Conservation (phyloP, 805 yeast species). For the Candida maltosa region DNA sequence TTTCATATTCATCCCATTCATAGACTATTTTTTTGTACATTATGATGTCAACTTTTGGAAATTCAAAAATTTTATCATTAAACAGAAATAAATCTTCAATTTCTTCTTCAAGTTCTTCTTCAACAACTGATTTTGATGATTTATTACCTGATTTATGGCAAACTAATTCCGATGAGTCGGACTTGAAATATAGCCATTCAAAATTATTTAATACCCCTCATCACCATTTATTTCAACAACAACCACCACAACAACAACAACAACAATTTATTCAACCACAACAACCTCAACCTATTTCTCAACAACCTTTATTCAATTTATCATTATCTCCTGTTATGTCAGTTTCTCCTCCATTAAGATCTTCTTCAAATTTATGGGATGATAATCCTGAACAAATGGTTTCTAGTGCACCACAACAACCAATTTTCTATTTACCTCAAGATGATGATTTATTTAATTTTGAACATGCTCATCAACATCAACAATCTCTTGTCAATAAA, state of each 20-base stretch:
- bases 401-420: too few species aligned
- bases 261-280: neutral
- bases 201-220: neutral
- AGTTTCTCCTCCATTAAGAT: neutral
- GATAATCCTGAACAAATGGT: too few species aligned
- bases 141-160: constrained; percentile 18
- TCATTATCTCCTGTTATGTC: too few species aligned
- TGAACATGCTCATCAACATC: constrained; percentile 6
- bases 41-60: neutral
- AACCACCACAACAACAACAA: neutral
- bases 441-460: constrained; percentile 12
- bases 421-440: neutral
- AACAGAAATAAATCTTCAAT: constrained; percentile 2
- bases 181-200: neutral
- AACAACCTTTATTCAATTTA: too few species aligned
- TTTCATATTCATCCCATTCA: neutral
- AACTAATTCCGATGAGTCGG: constrained; percentile 10
- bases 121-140: constrained; percentile 10
- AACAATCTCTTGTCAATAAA: constrained; percentile 8
- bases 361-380: too few species aligned
- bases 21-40: neutral
- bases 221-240: neutral
- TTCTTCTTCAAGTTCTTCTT: constrained; percentile 7
- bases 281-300: neutral
- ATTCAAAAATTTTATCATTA: too few species aligned